Conservation (phyloP, 768 basidiomycete species). For the Dendrothele bispora region DNA sequence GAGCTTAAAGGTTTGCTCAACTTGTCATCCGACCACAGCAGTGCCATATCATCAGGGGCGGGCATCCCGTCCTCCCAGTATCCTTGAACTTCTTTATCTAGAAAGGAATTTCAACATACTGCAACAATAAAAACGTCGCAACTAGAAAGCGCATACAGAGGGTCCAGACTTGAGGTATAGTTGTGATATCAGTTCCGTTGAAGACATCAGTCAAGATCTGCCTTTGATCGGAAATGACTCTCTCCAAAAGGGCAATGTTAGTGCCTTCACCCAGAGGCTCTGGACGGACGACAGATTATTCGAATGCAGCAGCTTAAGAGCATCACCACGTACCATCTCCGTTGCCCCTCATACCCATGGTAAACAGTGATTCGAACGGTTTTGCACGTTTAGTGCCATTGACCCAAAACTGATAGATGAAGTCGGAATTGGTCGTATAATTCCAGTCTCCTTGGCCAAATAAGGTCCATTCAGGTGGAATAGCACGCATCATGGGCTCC, state of each 20-base stretch:
- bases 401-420: conserved; percentile 62
- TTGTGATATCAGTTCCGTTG: conserved; percentile 41
- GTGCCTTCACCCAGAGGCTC: conserved; percentile 51
- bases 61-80: conserved; percentile 65
- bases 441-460: conserved; percentile 64
- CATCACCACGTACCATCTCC: conserved; percentile 42
- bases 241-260: conserved; percentile 50
- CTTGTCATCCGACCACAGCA: conserved; percentile 78
- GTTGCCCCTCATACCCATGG: conserved; percentile 69
- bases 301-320: not conserved
- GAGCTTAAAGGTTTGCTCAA: too few species aligned
- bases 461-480: conserved; percentile 62
- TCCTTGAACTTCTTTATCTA: conserved; percentile 62
- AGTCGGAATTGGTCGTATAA: conserved; percentile 52
- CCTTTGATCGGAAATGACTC: conserved; percentile 61
- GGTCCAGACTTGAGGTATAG: conserved; percentile 67
- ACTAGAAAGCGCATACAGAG: conserved; percentile 42
- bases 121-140: not conserved
- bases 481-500: conserved; percentile 75
- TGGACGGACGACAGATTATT: conserved; percentile 15
- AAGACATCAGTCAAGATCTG: conserved; percentile 56
- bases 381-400: conserved; percentile 59
- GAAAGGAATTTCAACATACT: not conserved
- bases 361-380: conserved; percentile 62
- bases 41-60: conserved; percentile 63